Base-by-base conservation (phyloP, 2,329 filamentous ascomycete genomes). In the Fusarium ambrosium region DNA sequence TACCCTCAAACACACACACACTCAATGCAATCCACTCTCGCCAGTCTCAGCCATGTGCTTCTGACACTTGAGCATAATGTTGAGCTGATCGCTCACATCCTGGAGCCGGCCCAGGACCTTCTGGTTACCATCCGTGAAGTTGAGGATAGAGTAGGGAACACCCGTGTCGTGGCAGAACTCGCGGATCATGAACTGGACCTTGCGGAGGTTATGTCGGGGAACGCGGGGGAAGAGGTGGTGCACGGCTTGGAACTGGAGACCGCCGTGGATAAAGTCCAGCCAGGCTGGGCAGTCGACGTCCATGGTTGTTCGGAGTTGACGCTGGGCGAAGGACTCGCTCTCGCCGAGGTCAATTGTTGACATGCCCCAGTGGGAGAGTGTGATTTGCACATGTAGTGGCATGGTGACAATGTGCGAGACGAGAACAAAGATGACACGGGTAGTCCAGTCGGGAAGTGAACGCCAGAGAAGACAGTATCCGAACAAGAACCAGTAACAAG, bases 311-410 rank as follows among this genome's bases (percentile, higher is more conserved):
- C 92, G 87, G 41, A 94, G 84, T 86, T 92, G 92, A 77, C 90
- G 90, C 83, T 93, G 91, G 0, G 92, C 86, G 78, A 93, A 94
- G 1, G 90, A 92, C 79, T 94, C 92, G 64, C 86, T 84, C 56
- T 89, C 87, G 69, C 91, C 91, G 3, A 93, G 85, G 71, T 93
- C 90, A 0, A 89, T 84, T 3, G 90, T 92, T 27, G 89, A 90
- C 92, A 93, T 94, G 69, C 90, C 92, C 86, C 92, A 94, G 82
- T 94, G 92, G 1, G 89, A 92, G 10, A 94, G 88, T 0, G 92
- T 93, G 80, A 94, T 93, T 77, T 94, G 92, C 2, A 93, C 87
- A 79, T 94, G 92, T 24, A 94, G 86, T 0, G 91, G 91, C 86
- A 92, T 90, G 34, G 91, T 92, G 78, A 92, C 82, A 58, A 91